Base-by-base conservation (phyloP, 2,329 filamentous ascomycete genomes). In the Aspergillus cejpii region DNA sequence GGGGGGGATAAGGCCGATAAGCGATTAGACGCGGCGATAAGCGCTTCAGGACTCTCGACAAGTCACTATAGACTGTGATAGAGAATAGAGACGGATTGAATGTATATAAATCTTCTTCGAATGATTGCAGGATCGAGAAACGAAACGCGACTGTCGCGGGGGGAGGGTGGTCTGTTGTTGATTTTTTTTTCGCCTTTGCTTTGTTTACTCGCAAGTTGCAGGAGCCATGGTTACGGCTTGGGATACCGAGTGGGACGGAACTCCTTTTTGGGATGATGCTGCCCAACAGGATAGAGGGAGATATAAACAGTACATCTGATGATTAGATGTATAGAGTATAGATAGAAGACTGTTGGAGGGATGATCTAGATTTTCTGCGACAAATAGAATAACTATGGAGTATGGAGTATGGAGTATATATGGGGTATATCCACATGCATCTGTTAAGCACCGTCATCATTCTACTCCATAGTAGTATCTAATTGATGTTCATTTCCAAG, bases 1-100 rank as follows among this genome's bases (percentile, higher is more conserved):
- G 23, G 33, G 14, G 41, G 27, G 20, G 14, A 17, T 11, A 24
- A 20, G 40, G 17, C 42, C 48, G 53, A 55, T 55, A 55, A 55
- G 51, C 49, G 50, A 50, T 45, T 43, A 52, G 42, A 44, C 52
- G 50, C 46, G 48, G 46, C 52, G 52, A 55, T 55, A 55, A 55
- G 49, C 51, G 47, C 45, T 45, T 29, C n/a, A 10, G 28, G 17
- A 33, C 19, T 26, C 39, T 45, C 33, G 23, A 23, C 26, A 4
- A 24, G 27, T n/a, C 41, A 41, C 12, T 6, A 15, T 8, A 37
- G 24, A 31, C n/a, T 14, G 28, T 8, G 28, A 15, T 12, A 31
- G 28, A 10, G 28, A 8, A n/a, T 15, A 24, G 23, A 24, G 23
- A 24, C 8, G 23, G 23, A 24, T 24, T 8, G 23, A 15, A 34